These are phyloP conservation scores for Medicago arabica DNA, from an alignment of 306 rosid genomes.

Conservation along the genomic window DNA sequence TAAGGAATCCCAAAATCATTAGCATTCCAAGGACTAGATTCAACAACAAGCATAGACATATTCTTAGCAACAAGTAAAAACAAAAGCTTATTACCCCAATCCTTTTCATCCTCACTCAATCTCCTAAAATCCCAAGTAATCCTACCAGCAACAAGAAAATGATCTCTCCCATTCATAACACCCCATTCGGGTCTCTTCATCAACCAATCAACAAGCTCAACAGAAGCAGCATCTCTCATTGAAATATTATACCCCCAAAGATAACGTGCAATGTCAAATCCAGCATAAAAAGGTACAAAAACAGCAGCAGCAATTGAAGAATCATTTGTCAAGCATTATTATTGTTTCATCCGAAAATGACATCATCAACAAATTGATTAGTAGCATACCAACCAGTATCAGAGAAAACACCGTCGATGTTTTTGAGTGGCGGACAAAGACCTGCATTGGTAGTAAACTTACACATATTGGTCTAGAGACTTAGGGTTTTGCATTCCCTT, in stretches of 20 bases:
- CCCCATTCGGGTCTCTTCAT: slow-evolving; percentile 83
- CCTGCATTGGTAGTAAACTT: slow-evolving; percentile 92
- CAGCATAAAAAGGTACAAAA: slow-evolving; percentile 98
- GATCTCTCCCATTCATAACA: slow-evolving; percentile 90
- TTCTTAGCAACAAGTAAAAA: slow-evolving; percentile 93
- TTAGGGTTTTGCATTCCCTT: slow-evolving; percentile 68
- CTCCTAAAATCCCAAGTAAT: slow-evolving; percentile 98
- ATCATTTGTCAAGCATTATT: slow-evolving; percentile 80
- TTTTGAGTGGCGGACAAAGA: slow-evolving; percentile 92
- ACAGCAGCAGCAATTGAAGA: slow-evolving; percentile 85
- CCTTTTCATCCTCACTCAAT: slow-evolving; percentile 62
- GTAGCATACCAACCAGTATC: slow-evolving; percentile 94
- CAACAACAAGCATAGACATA: slow-evolving; percentile 99
- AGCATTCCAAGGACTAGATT: slow-evolving; percentile 99
- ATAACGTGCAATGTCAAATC: slow-evolving; percentile 90
- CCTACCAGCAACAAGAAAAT: slow-evolving; percentile 96
- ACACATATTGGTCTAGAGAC: slow-evolving; percentile 96
- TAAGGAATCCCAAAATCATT: slow-evolving; percentile 97
- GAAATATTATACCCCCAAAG: slow-evolving; percentile 94
- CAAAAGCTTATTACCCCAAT: slow-evolving; percentile 97
- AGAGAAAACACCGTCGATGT: slow-evolving; percentile 78
- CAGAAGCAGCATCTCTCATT: slow-evolving; percentile 80
- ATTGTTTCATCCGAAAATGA: slow-evolving; percentile 92
- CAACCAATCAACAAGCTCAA: slow-evolving; percentile 84
- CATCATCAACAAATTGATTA: slow-evolving; percentile 93